Conservation (phyloP, 495 filamentous ascomycete species). For the Penicillium macrosclerotiorum region DNA sequence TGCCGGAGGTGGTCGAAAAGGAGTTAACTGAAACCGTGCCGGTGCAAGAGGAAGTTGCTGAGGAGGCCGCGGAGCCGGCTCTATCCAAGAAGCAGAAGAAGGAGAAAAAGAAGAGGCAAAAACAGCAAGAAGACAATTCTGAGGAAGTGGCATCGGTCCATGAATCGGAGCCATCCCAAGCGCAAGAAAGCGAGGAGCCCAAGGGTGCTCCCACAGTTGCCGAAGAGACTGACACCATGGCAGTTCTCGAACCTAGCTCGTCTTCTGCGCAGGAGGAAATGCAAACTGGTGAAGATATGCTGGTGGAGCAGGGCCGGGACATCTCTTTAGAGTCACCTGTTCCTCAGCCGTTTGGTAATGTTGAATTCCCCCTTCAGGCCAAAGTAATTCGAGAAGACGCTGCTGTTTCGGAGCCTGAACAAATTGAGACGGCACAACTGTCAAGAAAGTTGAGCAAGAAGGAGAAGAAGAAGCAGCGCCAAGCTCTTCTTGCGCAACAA, state of each 20-base stretch:
- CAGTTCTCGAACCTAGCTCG: slow-evolving; percentile 5
- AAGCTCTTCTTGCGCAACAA: slow-evolving; percentile 12
- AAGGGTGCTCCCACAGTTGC: background rate
- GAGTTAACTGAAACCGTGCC: background rate
- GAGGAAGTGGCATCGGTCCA: slow-evolving; percentile 4
- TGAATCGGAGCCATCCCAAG: background rate
- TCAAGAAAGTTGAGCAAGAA: slow-evolving; percentile 32
- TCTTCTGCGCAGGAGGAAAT: background rate
- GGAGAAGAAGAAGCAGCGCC: slow-evolving; percentile 31
- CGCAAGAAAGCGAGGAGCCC: slow-evolving; percentile 3
- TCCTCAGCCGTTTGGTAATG: background rate
- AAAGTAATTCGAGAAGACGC: slow-evolving; percentile 3
- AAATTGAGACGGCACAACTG: slow-evolving; percentile 9
- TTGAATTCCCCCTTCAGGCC: slow-evolving; percentile 8
- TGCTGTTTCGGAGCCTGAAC: slow-evolving; percentile 4
- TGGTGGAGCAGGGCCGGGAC: background rate
- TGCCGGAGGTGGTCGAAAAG: slow-evolving; percentile 13
- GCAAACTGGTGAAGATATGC: background rate
- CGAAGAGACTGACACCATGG: background rate
- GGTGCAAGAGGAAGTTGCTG: background rate
- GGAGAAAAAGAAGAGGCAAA: slow-evolving; percentile 23
- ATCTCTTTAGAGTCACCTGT: background rate
- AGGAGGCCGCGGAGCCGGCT: background rate
- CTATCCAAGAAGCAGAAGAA: slow-evolving; percentile 23
- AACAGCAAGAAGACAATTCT: slow-evolving; percentile 8